phyloP scores from a whole-genome alignment of 441 rosid species.

The Pelargonium citronellum region DNA sequence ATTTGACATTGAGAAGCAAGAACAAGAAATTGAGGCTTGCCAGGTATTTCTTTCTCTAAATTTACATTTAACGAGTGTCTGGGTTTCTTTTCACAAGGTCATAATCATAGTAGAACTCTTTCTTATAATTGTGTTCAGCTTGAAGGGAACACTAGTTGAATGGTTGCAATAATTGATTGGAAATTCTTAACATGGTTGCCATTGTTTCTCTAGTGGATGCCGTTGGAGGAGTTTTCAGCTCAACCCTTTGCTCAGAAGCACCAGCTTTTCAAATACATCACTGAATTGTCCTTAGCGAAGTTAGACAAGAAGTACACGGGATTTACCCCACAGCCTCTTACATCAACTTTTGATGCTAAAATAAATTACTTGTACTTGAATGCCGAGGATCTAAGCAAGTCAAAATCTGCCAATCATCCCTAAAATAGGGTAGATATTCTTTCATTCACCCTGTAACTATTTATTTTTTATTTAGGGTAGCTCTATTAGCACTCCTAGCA shows the following conservation, averaged over 20 bases:
- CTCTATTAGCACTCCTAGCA: too few species aligned
- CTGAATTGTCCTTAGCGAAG: slow-evolving; percentile 48
- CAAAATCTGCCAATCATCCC: neutral
- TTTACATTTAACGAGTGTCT: too few species aligned
- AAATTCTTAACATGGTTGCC: too few species aligned
- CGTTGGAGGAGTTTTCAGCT: neutral
- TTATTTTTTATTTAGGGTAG: too few species aligned
- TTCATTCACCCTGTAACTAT: too few species aligned
- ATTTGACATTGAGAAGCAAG: slow-evolving; percentile 55
- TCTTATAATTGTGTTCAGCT: too few species aligned
- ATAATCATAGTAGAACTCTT: too few species aligned
- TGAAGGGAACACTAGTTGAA: too few species aligned
- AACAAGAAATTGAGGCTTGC: slow-evolving; percentile 68
- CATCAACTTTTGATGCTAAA: slow-evolving; percentile 34
- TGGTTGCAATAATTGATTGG: too few species aligned
- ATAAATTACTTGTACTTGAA: slow-evolving; percentile 41
- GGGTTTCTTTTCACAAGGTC: too few species aligned
- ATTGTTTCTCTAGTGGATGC: neutral
- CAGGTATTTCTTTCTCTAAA: slow-evolving; percentile 39
- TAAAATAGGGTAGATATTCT: too few species aligned
- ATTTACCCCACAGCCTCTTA: slow-evolving; percentile 37
- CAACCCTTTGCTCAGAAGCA: slow-evolving; percentile 50
- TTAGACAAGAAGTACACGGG: slow-evolving; percentile 43
- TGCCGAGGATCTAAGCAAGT: neutral
- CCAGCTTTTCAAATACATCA: slow-evolving; percentile 41